Conservation (phyloP, 805 yeast species). For the Candida mattraensis region DNA sequence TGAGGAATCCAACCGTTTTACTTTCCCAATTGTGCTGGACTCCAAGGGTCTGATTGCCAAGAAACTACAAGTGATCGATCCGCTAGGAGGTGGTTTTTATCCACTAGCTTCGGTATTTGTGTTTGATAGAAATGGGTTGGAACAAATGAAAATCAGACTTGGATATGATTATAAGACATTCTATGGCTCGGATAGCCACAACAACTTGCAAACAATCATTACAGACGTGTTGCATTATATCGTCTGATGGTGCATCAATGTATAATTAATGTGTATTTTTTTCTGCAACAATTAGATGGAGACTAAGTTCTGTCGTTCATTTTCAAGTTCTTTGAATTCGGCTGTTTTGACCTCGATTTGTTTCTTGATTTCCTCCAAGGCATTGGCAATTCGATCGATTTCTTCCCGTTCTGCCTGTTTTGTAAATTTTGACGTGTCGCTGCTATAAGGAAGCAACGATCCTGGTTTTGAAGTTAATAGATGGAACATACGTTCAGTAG, state of each 20-base stretch:
- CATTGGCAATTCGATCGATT: constrained; percentile 49
- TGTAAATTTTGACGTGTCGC: constrained; percentile 28
- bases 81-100: constrained; percentile 37
- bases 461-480: constrained; percentile 68
- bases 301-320: constrained; percentile 30
- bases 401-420: constrained; percentile 66
- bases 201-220: constrained; percentile 20
- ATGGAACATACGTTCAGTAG: constrained; percentile 86
- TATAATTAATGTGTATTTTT: too few relatives aligned
- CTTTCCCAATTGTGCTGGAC: constrained; percentile 32
- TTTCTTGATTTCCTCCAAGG: constrained; percentile 28
- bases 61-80: constrained; percentile 28
- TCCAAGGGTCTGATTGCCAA: constrained; percentile 27
- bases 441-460: constrained; percentile 44
- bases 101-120: constrained; percentile 32
- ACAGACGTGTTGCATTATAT: constrained; percentile 16
- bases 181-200: constrained; percentile 14
- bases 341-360: constrained; percentile 25
- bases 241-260: constrained; percentile 5
- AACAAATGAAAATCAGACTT: constrained; percentile 23
- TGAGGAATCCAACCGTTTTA: constrained; percentile 10
- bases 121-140: constrained; percentile 25
- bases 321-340: constrained; percentile 31
- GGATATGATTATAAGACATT: constrained; percentile 28
- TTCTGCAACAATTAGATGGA: too few relatives aligned